Percentiles rank a stretch among this genome's conserved stretches.
phyloP scores from a whole-genome alignment of 2,329 filamentous ascomycete species.

The Ustulina deusta region DNA sequence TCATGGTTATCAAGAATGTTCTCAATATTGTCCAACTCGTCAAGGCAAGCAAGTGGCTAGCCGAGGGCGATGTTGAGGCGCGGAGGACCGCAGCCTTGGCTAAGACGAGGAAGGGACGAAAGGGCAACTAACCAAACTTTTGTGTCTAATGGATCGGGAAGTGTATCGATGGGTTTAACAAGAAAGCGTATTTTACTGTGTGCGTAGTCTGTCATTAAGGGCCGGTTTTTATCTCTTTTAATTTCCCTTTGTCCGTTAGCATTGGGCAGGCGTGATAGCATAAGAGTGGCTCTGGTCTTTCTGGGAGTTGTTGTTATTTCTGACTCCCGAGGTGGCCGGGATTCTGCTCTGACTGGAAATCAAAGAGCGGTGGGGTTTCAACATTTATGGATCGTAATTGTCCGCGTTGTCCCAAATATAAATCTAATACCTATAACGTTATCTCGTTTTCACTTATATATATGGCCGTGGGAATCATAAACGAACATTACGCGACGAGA shows the following conservation, averaged over 20 bases:
- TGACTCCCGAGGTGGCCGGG: slow-evolving; percentile 10
- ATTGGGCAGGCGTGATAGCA: slow-evolving; percentile 42
- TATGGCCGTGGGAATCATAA: no score
- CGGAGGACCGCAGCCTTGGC: slow-evolving; percentile 69
- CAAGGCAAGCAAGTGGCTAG: slow-evolving; percentile 91
- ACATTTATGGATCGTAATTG: slow-evolving; percentile 11
- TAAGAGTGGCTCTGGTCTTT: slow-evolving; percentile 34
- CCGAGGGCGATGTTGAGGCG: slow-evolving; percentile 84
- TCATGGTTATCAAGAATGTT: slow-evolving; percentile 92
- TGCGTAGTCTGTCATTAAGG: slow-evolving; percentile 17
- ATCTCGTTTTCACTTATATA: neutral
- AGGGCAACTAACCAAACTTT: slow-evolving; percentile 35
- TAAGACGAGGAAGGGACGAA: slow-evolving; percentile 54
- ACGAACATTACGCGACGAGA: no score
- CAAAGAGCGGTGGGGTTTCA: neutral
- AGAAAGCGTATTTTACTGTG: slow-evolving; percentile 15
- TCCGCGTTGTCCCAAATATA: slow-evolving; percentile 7
- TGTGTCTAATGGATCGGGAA: neutral
- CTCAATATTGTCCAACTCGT: slow-evolving; percentile 95
- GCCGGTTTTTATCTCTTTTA: slow-evolving; percentile 3
- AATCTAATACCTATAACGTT: slow-evolving; percentile 24
- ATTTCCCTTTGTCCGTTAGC: slow-evolving; percentile 30
- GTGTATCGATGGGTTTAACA: slow-evolving; percentile 4
- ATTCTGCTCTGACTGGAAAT: slow-evolving; percentile 23
- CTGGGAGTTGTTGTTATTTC: slow-evolving; percentile 10